Percentiles rank a stretch among this genome's conserved stretches.
Evolutionary conservation across 371 early-diverging fungal genomes (phyloP).

Genomic region (Mortierella sp.): DNA sequence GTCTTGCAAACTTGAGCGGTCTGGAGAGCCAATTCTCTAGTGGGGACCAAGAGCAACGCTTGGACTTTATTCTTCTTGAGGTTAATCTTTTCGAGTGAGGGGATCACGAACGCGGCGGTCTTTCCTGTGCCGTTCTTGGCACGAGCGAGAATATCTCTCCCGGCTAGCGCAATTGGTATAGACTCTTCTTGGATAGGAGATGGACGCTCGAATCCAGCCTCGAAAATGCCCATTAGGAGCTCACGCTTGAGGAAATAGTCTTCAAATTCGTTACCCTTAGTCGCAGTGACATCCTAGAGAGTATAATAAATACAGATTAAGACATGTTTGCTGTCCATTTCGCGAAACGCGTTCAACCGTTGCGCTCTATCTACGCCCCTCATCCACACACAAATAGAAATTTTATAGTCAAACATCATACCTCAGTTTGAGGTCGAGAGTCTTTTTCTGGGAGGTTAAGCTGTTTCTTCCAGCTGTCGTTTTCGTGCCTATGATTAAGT

Average conservation of each 20-base stretch:
- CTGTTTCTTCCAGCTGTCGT: constrained; percentile 82
- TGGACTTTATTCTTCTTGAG: constrained; percentile 84
- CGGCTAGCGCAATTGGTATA: constrained; percentile 98
- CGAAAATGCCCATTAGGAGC: constrained; percentile 98
- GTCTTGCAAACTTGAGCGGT: constrained; percentile 96
- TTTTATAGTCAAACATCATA: constrained; percentile 21
- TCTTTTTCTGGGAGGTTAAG: constrained; percentile 85
- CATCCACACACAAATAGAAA: background rate
- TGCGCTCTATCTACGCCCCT: background rate
- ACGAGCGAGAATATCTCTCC: constrained; percentile 95
- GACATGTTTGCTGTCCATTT: background rate
- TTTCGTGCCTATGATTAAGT: constrained; percentile 62
- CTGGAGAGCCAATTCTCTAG: constrained; percentile 98
- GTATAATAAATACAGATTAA: background rate
- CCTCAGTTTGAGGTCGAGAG: constrained; percentile 90
- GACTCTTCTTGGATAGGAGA: constrained; percentile 99
- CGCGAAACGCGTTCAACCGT: background rate
- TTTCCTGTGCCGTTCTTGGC: constrained; percentile 99
- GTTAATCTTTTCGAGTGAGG: constrained; percentile 95
- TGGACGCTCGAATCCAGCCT: constrained; percentile 99
- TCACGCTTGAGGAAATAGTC: constrained; percentile 97
- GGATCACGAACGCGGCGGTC: constrained; percentile 98
- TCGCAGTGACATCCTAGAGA: constrained; percentile 88
- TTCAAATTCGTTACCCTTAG: constrained; percentile 98
- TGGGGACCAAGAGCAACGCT: constrained; percentile 94